Evolutionary conservation across 2,329 filamentous ascomycete species (phyloP), one percentile per base, ranked within the genome.

Genomic region (Pseudofabraea citricarpa): DNA sequence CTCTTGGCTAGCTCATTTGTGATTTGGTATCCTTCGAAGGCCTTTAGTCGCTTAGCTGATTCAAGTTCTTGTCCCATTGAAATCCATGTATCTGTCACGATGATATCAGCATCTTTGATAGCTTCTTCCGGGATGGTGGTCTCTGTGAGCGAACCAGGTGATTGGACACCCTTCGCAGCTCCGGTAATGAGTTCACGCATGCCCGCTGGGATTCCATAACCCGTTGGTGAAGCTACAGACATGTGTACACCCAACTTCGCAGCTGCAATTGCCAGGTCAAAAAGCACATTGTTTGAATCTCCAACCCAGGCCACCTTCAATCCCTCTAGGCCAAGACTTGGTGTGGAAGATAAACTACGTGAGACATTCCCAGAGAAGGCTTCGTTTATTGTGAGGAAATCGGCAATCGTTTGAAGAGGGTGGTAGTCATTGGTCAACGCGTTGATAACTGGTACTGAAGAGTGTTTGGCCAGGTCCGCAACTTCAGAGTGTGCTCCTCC

Each of bases 61-160:
- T 98, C 93, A 44, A 79, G 80, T 66, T 98, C 93, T 67, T 97
- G 91, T 36, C 93, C 93, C 93, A 98, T 98, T 1, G 89, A 95
- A 23, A 98, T 79, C 93, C 93, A 98, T 1, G 93, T 98, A 60
- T 98, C 93, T 1, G 93, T 98, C 18, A 97, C 90, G 45, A 98
- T 72, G 41, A 97, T 77, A 62, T 98, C 85, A 3, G 93, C 91
- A 51, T 83, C 72, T 69, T 87, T 87, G 60, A 96, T 81, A 5
- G 61, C 93, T 58, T 95, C 87, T 62, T 93, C 87, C 0, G 91
- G 93, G 1, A 85, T 71, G 18, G 75, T 85, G 1, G 88, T 94
- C 66, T 95, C 85, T 5, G 68, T 70, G 24, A 96, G 73, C 54
- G 75, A 81, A 13, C 87, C 87, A 2, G 83, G 73, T 0, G 69